Evolutionary conservation across 345 rosid genomes (phyloP).

Genomic region (Reutealis trisperma): DNA sequence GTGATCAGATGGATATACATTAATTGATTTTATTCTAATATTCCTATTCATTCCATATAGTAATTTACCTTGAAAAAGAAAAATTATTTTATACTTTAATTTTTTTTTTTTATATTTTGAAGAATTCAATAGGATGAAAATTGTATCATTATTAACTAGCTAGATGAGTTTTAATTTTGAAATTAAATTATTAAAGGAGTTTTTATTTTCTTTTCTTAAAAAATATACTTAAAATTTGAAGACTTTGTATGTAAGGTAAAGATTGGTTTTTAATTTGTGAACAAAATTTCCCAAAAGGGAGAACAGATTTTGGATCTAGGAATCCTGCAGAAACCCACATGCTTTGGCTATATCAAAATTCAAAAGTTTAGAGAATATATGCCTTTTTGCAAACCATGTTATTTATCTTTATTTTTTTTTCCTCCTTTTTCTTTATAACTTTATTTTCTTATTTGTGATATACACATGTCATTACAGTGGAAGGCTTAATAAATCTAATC

Average conservation of each 20-base stretch:
- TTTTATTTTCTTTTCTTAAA: too few species aligned
- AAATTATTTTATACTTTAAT: too few species aligned
- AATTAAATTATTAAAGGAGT: too few species aligned
- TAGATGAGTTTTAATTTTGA: too few species aligned
- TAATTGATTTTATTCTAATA: neutral
- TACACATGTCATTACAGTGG: conserved; percentile 3
- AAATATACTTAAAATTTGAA: neutral
- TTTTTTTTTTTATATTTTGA: too few species aligned
- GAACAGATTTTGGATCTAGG: conserved; percentile 42
- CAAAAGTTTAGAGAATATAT: conserved; percentile 42
- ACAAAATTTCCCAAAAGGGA: conserved; percentile 25
- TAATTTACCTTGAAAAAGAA: neutral
- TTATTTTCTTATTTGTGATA: neutral
- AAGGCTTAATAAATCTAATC: conserved; percentile 3
- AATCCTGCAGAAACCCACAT: conserved; percentile 53
- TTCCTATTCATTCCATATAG: neutral
- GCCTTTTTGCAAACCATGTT: conserved; percentile 19
- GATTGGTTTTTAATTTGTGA: too few species aligned
- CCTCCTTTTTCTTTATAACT: neutral
- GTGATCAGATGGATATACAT: neutral
- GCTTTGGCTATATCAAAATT: conserved; percentile 42
- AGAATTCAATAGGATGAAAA: too few species aligned
- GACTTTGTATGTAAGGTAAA: neutral
- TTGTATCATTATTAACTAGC: too few species aligned
- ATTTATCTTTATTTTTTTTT: conserved; percentile 12